Evolutionary conservation across 2,329 filamentous ascomycete genomes (phyloP).

Genomic region (Leptographium wingfieldii): DNA sequence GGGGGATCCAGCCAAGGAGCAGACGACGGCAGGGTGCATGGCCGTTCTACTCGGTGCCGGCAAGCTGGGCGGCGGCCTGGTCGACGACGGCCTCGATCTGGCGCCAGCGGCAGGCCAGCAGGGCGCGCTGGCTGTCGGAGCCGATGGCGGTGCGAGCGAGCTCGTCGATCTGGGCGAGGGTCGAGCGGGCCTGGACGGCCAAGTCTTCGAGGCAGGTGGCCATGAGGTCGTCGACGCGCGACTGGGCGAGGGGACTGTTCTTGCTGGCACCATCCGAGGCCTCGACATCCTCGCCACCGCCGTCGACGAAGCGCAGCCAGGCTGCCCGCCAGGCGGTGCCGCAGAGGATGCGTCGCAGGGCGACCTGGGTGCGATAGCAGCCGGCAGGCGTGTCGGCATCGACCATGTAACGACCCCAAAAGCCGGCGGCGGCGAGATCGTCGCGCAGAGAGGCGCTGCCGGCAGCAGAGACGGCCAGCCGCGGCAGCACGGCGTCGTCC

Average conservation of each 20-base stretch:
- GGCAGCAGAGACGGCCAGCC: background rate
- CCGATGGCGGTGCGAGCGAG: constrained; percentile 1
- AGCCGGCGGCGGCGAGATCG: constrained; percentile 12
- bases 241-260: background rate
- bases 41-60: background rate
- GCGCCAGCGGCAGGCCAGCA: constrained; percentile 11
- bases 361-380: constrained; percentile 16
- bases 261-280: background rate
- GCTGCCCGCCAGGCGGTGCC: constrained; percentile 2
- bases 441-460: background rate
- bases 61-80: constrained; percentile 3
- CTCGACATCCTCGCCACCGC: constrained; percentile 1
- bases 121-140: constrained; percentile 6
- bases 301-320: constrained; percentile 11
- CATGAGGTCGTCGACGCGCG: background rate
- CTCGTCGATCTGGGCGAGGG: background rate
- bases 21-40: too few relatives aligned
- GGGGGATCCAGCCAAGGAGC: too few relatives aligned
- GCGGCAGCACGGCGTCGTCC: constrained; percentile 30
- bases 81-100: constrained; percentile 12
- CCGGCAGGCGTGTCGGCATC: constrained; percentile 14
- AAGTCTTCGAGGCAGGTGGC: background rate
- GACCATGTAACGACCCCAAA: constrained; percentile 15
- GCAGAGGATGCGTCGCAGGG: constrained; percentile 12
- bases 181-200: background rate